phyloP scores from a whole-genome alignment of 768 basidiomycete genomes.

The Cyclocybe aegerita region DNA sequence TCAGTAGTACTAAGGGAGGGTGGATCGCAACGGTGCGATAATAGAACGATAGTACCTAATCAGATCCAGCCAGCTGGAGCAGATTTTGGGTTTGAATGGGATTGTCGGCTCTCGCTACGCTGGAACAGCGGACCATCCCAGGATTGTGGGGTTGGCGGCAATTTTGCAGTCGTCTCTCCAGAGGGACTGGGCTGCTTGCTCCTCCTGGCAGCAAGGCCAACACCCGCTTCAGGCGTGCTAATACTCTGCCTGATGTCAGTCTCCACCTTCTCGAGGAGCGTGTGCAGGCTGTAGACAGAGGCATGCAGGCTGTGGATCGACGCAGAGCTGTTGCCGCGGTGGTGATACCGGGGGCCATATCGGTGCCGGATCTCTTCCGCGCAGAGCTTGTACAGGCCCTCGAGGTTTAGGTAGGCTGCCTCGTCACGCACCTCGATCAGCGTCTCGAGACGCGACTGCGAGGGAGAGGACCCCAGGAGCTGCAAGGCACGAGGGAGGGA shows the following conservation, averaged over 20 bases:
- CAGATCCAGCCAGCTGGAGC: conserved; percentile 30
- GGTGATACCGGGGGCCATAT: conserved; percentile 40
- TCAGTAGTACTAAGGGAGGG: background rate
- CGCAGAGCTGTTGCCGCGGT: conserved; percentile 37
- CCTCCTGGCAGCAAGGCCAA: background rate
- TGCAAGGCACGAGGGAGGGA: conserved; percentile 61
- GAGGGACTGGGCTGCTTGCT: conserved; percentile 2
- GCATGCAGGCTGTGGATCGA: conserved; percentile 48
- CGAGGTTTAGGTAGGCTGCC: conserved; percentile 71
- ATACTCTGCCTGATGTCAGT: conserved; percentile 22
- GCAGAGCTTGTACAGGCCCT: conserved; percentile 64
- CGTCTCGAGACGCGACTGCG: conserved; percentile 52
- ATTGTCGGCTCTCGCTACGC: conserved; percentile 24
- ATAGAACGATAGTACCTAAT: background rate
- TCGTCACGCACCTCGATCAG: conserved; percentile 81
- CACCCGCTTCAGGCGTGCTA: background rate
- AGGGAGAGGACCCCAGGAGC: conserved; percentile 36
- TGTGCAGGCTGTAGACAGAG: conserved; percentile 61
- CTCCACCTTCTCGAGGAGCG: conserved; percentile 56
- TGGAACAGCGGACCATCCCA: conserved; percentile 33
- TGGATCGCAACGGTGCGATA: background rate
- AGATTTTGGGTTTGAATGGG: conserved; percentile 32
- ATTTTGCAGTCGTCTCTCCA: conserved; percentile 16
- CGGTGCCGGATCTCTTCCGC: conserved; percentile 60
- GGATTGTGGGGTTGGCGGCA: conserved; percentile 46